Evolutionary conservation across 2,329 filamentous ascomycete genomes (phyloP), one percentile per base, ranked within the genome.

Genomic region (Sporothrix dimorphospora): DNA sequence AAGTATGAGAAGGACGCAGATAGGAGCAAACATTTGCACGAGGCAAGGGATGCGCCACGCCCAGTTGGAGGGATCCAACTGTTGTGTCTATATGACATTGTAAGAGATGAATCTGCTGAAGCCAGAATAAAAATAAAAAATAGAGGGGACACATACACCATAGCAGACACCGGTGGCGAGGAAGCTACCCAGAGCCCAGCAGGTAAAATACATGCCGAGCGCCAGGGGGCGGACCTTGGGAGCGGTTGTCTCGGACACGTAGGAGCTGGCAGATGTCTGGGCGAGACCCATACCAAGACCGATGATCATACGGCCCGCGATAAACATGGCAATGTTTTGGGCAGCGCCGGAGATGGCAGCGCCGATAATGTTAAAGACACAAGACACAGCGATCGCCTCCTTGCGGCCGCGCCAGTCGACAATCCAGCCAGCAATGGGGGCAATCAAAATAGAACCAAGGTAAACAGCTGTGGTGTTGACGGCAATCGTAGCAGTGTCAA

Each of bases 401-500:
- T 74, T 74, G 16, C 79, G 75, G 34, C 79, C 79, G 12, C 75
- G 69, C 73, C 73, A 75, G 72, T 79, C 77, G 21, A 75, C 73
- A 2, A 79, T 24, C 34, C 71, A 73, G 27, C 76, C 77, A 30
- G 75, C 72, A 38, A 78, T 30, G 24, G 75, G 71, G 9, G 73
- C 71, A 16, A 75, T 72, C 7, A 76, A 67, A 42, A 76, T 76
- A n/a, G 74, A 75, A 19, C 79, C 78, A 1, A 79, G 73, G 34
- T 76, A 79, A 8, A 74, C 73, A 9, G 76, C 76, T 0, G 76
- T 75, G 7, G 78, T 78, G 74, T 81, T 81, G 45, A 81, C 71
- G 7, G 78, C 77, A 21, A 75, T 78, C 16, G 79, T 81, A 5
- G 79, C 76, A 0, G 79, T 81, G 9, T 73, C 77, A n/a, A 81